Base-by-base conservation (phyloP, 148 eudicot genomes). In the Rhododendron henanense region DNA sequence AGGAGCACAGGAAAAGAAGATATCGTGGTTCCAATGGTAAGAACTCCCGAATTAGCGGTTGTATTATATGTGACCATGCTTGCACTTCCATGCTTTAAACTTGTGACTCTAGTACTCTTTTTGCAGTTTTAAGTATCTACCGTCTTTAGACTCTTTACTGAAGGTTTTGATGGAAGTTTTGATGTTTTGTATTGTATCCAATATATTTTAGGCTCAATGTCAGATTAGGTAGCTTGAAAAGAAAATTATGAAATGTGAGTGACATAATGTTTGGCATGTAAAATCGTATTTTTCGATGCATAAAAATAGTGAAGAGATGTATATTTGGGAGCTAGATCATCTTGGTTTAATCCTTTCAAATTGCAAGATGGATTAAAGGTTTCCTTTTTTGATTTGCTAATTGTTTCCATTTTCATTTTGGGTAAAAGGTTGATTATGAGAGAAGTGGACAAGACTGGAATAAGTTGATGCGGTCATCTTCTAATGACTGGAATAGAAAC, bases 1-100 rank as follows among this genome's bases (percentile, higher is more conserved):
- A 91, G 86, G 87, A 85, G 86, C 53, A 95, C 95, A 13, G 89
- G 92, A 33, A 95, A 90, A 90, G 93, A 95, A 88, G 96, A 94
- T 85, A 94, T 92, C 61, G 89, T 94, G 82, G 98, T 95, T 90
- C 96, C 98, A 33, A 95, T 94, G 92, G 95, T 91, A 86, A 79
- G 86, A 74, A 15, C 51, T 18, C 28, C 77, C 44, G 11, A 8
- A 84, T 84, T 71, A 5, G 19, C 37, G 23, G 81, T 51, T 35
- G 41, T 35, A 19, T 74, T 35, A 21, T 23, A 23, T 75, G 65
- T 50, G 79, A 37, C 50, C 71, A 51, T 84, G 81, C 69, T 75
- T 71, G 79, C 15, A 67, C 37, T 83, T 47, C 15, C 37, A 25
- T 81, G 19, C 73, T 57, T 21, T 21, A 44, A 81, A n/a, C 18